A percentile compares a stretch with the other conserved stretches of the same genome.
These are phyloP conservation scores for Pestalotiopsis sp. DNA, from an alignment of 2,329 filamentous ascomycete genomes.

Conservation along the genomic window DNA sequence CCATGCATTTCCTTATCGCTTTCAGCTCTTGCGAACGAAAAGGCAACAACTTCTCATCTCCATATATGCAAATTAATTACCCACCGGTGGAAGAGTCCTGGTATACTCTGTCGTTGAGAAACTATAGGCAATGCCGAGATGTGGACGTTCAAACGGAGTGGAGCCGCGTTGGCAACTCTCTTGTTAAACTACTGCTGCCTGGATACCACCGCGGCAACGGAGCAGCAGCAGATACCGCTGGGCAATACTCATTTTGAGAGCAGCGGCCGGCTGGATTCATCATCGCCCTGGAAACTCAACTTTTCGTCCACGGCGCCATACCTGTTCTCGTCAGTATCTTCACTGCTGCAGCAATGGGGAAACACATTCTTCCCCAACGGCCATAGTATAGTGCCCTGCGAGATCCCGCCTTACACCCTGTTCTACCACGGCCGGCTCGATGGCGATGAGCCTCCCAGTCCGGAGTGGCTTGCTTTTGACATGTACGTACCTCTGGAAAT, in stretches of 20 bases:
- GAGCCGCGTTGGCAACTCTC: constrained; percentile 3
- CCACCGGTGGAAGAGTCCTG: background rate
- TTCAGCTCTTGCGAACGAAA: background rate
- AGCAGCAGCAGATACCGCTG: constrained; percentile 1
- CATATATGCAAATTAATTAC: background rate
- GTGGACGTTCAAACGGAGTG: background rate
- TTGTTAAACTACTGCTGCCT: background rate
- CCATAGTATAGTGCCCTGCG: constrained; percentile 45
- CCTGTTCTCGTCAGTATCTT: constrained; percentile 46
- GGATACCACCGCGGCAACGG: background rate
- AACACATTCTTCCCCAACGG: constrained; percentile 53
- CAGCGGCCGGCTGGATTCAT: background rate
- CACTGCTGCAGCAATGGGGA: constrained; percentile 48
- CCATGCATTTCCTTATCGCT: background rate
- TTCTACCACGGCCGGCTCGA: constrained; percentile 50
- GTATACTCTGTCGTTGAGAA: background rate
- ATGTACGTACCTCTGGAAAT: constrained; percentile 23
- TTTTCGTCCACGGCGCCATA: constrained; percentile 48
- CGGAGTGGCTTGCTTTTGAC: constrained; percentile 54
- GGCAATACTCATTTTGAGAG: background rate
- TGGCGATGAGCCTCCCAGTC: constrained; percentile 40
- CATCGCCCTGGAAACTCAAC: constrained; percentile 36
- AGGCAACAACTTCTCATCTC: background rate
- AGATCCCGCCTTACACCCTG: constrained; percentile 45
- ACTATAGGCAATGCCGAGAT: constrained; percentile 1